Evolutionary conservation across 805 yeast species (phyloP), one percentile per base, ranked within the genome.

Genomic region (Scheffersomyces amazonensis): DNA sequence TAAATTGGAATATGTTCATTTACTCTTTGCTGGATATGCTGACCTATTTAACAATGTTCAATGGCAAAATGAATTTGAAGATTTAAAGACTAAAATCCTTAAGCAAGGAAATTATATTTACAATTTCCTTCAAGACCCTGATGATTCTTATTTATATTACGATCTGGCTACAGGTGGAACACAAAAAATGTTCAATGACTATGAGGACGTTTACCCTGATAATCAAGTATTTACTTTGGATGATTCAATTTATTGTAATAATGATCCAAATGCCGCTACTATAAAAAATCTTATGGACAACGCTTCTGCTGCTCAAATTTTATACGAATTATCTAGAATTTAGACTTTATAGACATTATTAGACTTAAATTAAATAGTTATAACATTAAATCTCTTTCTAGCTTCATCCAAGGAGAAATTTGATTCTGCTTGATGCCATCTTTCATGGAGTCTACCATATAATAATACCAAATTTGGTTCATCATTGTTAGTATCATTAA

Each of bases 361-460:
- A 24, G 8, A 10, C 7, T 24, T 21, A 21, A 8, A 8, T 8
- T 21, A 7, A 21, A 21, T 21, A 21, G 23, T 8, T 21, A 21
- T 21, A 13, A 54, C 34, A 13, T 48, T 48, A 40, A 48, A 53
- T 32, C 40, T 46, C 37, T 50, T 50, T 31, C 31, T 49, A 10
- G 58, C 58, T 33, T 52, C 58, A 20, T 44, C 55, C 24, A 55
- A 38, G 4, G 53, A 42, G 29, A 55, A 55, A 23, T 40, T 40
- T 5, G 31, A 33, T 20, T 54, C 57, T 18, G 48, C 48, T 36
- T 62, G 67, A 35, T 66, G 68, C 73, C 73, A 67, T 36, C 73
- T 52, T 45, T 67, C 73, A 19, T 66, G 64, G 8, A 56, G 40
- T 22, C 73, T 47, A 2, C 72, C 73, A 35, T 58, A 62, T 18